Evolutionary conservation across 176 grass and related monocot species (phyloP), one percentile per base, ranked within the genome.

Genomic region (Ensete glaucum): DNA sequence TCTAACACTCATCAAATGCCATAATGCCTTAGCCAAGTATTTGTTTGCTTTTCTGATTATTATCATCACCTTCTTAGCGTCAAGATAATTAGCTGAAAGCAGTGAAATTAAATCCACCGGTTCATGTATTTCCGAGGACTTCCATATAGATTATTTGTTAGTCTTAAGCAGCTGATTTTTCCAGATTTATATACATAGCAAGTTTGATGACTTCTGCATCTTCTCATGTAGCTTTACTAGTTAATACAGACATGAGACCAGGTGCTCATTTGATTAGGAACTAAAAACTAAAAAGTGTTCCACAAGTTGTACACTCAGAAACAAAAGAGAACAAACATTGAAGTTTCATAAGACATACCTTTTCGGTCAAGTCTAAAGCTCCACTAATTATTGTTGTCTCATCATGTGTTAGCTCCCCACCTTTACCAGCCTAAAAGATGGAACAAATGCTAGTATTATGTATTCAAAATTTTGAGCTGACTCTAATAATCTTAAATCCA

Each of bases 331-430:
- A 70, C 19, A 50, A 70, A 49, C 50, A 1, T 48, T 51, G 13
- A 8, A 70, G 20, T 51, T 20, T 51, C 8, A 60, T 75, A 49
- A 10, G 54, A 29, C 73, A 56, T 71, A 94, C 96, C 90, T 99
- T 99, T 83, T 99, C 96, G 62, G 96, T 99, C 82, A 99, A 87
- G 75, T 99, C 96, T 51, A 99, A 68, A 55, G 96, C 96, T 82
- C 96, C 96, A 77, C 96, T 99, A 83, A 99, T 99, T 73, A 99
- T 99, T 79, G 91, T 99, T 82, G 96, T 99, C 79, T 99, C 96
- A 81, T 99, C 96, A 81, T 95, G 96, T 51, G 96, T 99, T 82
- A 99, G 90, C 73, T 99, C 96, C 71, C 96, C 96, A 80, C 96
- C 96, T 86, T 99, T 99, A 58, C 96, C 96, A 84, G 88, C 96